A percentile compares a stretch with the other conserved stretches of the same genome.
These are phyloP conservation scores for Amesomyces nigricolor DNA, from an alignment of 2,329 filamentous ascomycete species.

Conservation along the genomic window DNA sequence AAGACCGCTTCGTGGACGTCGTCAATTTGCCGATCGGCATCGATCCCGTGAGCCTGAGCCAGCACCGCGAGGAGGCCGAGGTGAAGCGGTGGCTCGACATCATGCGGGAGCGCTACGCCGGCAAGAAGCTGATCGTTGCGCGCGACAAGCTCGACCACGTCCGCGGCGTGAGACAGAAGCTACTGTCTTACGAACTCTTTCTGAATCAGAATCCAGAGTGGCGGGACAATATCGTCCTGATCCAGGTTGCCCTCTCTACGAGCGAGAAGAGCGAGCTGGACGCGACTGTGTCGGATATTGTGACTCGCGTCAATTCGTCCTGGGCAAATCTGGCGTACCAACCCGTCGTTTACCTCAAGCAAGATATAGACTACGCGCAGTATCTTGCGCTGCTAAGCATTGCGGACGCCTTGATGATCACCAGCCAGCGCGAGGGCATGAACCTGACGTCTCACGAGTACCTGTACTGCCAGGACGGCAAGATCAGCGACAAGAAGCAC, in stretches of 20 bases:
- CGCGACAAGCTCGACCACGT: conserved; percentile 93
- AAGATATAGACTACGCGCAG: conserved; percentile 88
- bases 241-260: conserved; percentile 88
- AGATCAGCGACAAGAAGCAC: conserved; percentile 66
- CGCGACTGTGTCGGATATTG: conserved; percentile 85
- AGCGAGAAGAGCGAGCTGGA: conserved; percentile 85
- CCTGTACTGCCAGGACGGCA: conserved; percentile 85
- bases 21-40: conserved; percentile 84
- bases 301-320: conserved; percentile 85
- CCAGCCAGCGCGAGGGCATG: conserved; percentile 94
- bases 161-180: conserved; percentile 86
- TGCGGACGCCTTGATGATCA: conserved; percentile 89
- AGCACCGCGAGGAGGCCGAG: conserved; percentile 64
- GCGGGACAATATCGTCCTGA: conserved; percentile 80
- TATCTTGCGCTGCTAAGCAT: conserved; percentile 88
- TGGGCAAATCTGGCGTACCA: conserved; percentile 90
- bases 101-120: conserved; percentile 77
- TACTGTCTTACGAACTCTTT: conserved; percentile 87
- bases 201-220: conserved; percentile 90
- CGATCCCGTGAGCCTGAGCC: conserved; percentile 69
- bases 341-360: conserved; percentile 87
- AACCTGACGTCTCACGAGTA: conserved; percentile 94
- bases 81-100: conserved; percentile 74
- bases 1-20: conserved; percentile 90
- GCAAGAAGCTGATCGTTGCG: conserved; percentile 85